Evolutionary conservation across 495 filamentous ascomycete species (phyloP), one percentile per base, ranked within the genome.

Genomic region (Aeminium ludgeri): DNA sequence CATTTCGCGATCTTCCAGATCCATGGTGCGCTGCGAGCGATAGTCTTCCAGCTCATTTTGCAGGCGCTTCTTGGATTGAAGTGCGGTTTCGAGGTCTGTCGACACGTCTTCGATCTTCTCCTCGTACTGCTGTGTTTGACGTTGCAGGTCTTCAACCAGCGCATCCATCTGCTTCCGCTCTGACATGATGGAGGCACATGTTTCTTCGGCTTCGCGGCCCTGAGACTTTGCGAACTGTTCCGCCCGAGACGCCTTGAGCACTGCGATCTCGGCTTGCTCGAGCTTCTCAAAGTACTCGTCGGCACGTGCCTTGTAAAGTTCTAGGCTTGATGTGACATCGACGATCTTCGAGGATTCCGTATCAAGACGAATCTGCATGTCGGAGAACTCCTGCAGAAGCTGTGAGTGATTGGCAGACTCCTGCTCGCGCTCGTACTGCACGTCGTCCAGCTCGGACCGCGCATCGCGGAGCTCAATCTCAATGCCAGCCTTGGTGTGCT

Each of bases 21-120:
- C 89, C 49, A 91, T 92, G 23, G 86, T 86, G 29, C 87, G 75
- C 56, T 94, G 85, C 56, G 76, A 89, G 41, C 91, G 75, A 61
- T 96, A 97, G 56, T 97, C 89, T 61, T 96, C 89, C 3, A 97
- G 80, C 58, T 97, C 89, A 55, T 97, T 86, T 60, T 97, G 89
- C 5, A 97, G 72, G 33, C 89, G 74, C 58, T 92, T 93, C 66
- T 91, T 94, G 6, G 86, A 75, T 62, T 95, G 86, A 17, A 84
- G 62, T 11, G 84, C 87, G 30, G 72, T 77, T 31, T 86, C 77
- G 5, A 95, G 70, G 57, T 97, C 89, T 5, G 87, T 84, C 7
- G 80, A 78, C 45, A 96, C 65, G 57, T 97, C 89, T 50, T 96
- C 89, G 51, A 96, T 69, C 46, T 78, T 80, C 57, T 87, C 89